phyloP scores from a whole-genome alignment of 805 yeast species.

The Myxozyma monticola region DNA sequence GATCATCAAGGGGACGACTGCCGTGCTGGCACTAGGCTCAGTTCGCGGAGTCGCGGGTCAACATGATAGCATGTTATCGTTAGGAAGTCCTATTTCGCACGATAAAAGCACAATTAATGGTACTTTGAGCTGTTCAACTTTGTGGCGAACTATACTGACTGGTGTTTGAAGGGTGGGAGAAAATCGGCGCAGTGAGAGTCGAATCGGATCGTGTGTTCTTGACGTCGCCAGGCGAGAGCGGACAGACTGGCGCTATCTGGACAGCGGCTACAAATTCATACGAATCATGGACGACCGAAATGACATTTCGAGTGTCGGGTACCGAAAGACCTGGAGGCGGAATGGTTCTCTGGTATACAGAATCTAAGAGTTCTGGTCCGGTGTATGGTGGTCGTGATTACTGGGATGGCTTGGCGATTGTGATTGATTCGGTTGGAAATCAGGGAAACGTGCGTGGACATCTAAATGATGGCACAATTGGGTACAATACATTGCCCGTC shows the following conservation, averaged over 20 bases:
- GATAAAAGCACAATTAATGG: slow-evolving; percentile 22
- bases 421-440: slow-evolving; percentile 40
- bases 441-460: slow-evolving; percentile 42
- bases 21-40: too few species aligned
- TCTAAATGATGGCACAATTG: slow-evolving; percentile 41
- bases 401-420: slow-evolving; percentile 46
- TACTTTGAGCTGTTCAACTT: background rate
- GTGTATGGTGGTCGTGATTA: slow-evolving; percentile 41
- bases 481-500: slow-evolving; percentile 31
- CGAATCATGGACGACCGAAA: slow-evolving; percentile 41
- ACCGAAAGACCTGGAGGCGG: slow-evolving; percentile 42
- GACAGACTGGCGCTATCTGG: slow-evolving; percentile 41
- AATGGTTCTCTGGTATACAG: slow-evolving; percentile 42
- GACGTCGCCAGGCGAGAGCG: slow-evolving; percentile 31
- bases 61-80: too few species aligned
- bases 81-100: slow-evolving; percentile 23
- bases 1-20: too few species aligned
- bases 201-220: slow-evolving; percentile 31
- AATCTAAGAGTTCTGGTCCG: slow-evolving; percentile 37
- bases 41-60: too few species aligned
- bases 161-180: slow-evolving; percentile 30
- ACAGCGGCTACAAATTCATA: slow-evolving; percentile 33
- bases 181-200: slow-evolving; percentile 30
- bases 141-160: background rate
- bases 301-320: slow-evolving; percentile 37